These are phyloP conservation scores for Ochromonadaceae sp. DNA, from an alignment of 352 stramenopile species.

Conservation along the genomic window DNA sequence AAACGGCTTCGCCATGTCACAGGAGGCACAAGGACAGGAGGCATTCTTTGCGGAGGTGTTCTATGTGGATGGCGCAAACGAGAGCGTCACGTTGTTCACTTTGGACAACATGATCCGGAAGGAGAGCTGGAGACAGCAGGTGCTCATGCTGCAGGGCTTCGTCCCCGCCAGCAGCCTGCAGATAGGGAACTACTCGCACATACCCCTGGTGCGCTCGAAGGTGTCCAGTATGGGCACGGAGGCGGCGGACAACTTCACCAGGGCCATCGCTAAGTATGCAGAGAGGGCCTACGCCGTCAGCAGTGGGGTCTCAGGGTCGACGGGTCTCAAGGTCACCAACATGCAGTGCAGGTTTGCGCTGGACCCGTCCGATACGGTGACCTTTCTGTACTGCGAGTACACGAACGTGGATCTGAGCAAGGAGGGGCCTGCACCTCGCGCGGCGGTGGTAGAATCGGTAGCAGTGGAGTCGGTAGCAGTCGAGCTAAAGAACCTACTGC, in stretches of 20 bases:
- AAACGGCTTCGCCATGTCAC: background rate
- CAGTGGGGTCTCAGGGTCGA: background rate
- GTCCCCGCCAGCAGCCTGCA: background rate
- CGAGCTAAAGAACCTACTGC: background rate
- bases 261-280: background rate
- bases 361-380: background rate
- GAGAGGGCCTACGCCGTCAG: slow-evolving; percentile 3
- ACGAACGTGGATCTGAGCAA: background rate
- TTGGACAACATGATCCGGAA: slow-evolving; percentile 2
- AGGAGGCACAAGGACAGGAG: background rate
- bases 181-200: background rate
- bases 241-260: background rate
- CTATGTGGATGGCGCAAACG: background rate
- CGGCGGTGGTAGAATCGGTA: background rate
- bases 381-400: slow-evolving; percentile 5
- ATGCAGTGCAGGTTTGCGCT: slow-evolving; percentile 1
- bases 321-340: background rate
- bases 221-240: background rate
- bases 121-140: slow-evolving; percentile 6
- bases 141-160: slow-evolving; percentile 11
- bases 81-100: background rate
- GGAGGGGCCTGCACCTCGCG: too few species aligned
- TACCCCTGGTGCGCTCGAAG: background rate
- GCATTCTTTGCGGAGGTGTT: background rate
- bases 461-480: background rate